phyloP scores from a whole-genome alignment of 2,329 filamentous ascomycete species.

The Fusarium globosum region DNA sequence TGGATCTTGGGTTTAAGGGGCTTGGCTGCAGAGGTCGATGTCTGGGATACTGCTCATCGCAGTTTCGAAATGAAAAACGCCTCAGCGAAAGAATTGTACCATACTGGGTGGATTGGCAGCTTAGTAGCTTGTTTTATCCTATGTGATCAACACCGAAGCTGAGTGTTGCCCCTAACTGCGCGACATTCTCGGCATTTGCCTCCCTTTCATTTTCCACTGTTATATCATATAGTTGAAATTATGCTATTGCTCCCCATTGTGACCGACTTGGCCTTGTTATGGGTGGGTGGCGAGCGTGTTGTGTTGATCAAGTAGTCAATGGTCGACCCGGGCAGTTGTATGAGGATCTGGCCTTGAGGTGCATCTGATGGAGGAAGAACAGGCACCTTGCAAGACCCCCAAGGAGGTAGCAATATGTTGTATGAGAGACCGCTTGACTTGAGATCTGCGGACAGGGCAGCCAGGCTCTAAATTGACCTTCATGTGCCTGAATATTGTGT shows the following conservation, averaged over 20 bases:
- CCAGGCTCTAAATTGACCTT: background rate
- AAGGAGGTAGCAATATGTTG: background rate
- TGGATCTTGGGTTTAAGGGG: no score
- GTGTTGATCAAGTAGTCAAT: background rate
- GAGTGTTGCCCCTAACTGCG: background rate
- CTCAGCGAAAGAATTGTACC: background rate
- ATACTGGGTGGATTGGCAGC: background rate
- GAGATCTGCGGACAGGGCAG: background rate
- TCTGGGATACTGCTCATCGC: background rate
- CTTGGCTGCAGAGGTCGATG: no score
- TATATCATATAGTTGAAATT: background rate
- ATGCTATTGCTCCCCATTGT: background rate
- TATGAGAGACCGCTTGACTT: background rate
- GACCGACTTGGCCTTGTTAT: background rate
- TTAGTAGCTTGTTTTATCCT: background rate
- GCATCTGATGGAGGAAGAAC: background rate
- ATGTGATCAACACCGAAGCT: background rate
- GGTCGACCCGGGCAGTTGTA: background rate
- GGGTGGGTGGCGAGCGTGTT: background rate
- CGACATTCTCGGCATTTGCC: background rate
- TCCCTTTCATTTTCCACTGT: background rate
- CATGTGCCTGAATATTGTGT: background rate
- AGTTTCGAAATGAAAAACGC: background rate
- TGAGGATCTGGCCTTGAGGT: background rate
- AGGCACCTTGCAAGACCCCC: no score